Base-by-base conservation (phyloP, 306 rosid species). In the Mimosa bimucronata region DNA sequence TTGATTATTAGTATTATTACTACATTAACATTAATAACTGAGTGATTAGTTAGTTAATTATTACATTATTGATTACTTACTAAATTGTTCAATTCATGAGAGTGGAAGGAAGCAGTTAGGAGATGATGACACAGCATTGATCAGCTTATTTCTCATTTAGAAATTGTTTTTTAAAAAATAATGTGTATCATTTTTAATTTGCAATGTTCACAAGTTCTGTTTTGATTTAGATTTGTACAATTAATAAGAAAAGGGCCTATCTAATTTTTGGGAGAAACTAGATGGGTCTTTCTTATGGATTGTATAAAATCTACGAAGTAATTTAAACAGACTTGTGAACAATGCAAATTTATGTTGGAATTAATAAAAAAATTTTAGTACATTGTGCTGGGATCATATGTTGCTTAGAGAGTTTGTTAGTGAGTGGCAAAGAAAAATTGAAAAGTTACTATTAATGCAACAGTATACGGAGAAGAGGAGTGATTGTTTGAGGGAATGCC, bases 1-100 rank as follows among this genome's bases (percentile, higher is more conserved):
- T n/a, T n/a, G n/a, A n/a, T 34, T 34, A 34, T 6, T 34, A 34
- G 5, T 0, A 13, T 28, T 61, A 61, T 12, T 53, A 19, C 60
- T 18, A 19, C 25, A 53, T 53, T 78, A 38, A 78, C 44, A 69
- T 52, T 13, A 55, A 48, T 58, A 26, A 37, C 46, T 45, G 6
- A 3, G 67, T 6, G 76, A 65, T 77, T 6, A 76, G 58, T 80
- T 9, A 80, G 65, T 58, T 58, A 58, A 45, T 81, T 67, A 52
- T 34, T 34, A 34, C 38, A 21, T 25, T 25, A 75, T 28, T 69
- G 45, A 67, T 81, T 46, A 75, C 71, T 19, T 12, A 23, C 62
- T 16, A 30, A 25, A 37, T 76, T 61, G 60, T 18, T 72, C 7
- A 25, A 69, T 30, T 21, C 9, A 60, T 11, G 66, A 13, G 37